A percentile compares a stretch with the other conserved stretches of the same genome.
Conservation (phyloP, 768 basidiomycete genomes). For the Amanita exitialis region DNA sequence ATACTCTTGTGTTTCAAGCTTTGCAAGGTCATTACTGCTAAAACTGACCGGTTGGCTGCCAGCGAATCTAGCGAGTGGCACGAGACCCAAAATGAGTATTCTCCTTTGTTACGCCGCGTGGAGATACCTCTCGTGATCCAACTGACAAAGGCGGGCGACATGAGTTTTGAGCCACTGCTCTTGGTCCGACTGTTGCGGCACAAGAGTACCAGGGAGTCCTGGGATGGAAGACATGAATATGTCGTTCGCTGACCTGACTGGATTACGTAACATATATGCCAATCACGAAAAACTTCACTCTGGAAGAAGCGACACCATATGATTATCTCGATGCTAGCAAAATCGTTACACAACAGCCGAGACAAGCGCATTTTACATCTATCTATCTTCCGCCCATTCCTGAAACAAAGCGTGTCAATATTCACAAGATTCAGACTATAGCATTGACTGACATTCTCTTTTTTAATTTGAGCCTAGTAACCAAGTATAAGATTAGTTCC, state of each 20-base stretch:
- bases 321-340: not conserved
- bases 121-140: slow-evolving; percentile 54
- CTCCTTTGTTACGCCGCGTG: not conserved
- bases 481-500: not conserved
- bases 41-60: slow-evolving; percentile 97
- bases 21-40: slow-evolving; percentile 50
- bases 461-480: slow-evolving; percentile 89
- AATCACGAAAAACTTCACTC: not conserved
- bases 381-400: slow-evolving; percentile 95
- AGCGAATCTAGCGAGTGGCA: slow-evolving; percentile 58
- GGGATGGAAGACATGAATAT: slow-evolving; percentile 45
- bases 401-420: slow-evolving; percentile 20
- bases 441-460: slow-evolving; percentile 77
- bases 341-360: slow-evolving; percentile 14
- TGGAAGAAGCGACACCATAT: not conserved
- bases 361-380: slow-evolving; percentile 18
- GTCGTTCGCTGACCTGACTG: not conserved
- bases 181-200: slow-evolving; percentile 47
- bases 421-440: slow-evolving; percentile 1
- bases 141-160: slow-evolving; percentile 55
- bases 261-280: slow-evolving; percentile 10
- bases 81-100: slow-evolving; percentile 3
- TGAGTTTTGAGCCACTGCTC: slow-evolving; percentile 54
- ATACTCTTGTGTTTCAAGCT: slow-evolving; percentile 80
- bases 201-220: slow-evolving; percentile 56